Evolutionary conservation across 192 early-diverging fungal genomes (phyloP).

Genomic region (Polychytrium aggregatum): DNA sequence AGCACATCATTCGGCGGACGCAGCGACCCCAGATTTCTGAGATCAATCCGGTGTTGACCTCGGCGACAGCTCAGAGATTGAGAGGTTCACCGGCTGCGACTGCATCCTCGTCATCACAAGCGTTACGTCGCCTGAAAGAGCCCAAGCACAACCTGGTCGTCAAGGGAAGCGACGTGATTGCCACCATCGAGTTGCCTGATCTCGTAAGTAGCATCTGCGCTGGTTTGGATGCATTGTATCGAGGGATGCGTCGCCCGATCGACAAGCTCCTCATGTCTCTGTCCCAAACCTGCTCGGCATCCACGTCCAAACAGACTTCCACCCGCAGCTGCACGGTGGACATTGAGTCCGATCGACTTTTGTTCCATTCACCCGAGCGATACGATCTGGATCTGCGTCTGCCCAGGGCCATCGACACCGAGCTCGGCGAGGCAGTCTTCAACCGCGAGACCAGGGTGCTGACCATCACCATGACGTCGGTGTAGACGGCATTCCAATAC

Average conservation of each 20-base stretch:
- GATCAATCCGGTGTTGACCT: too few species aligned
- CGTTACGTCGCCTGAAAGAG: too few species aligned
- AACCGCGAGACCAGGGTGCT: conserved; percentile 6
- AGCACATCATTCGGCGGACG: conserved; percentile 38
- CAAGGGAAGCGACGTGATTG: too few species aligned
- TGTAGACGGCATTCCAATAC: too few species aligned
- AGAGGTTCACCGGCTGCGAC: too few species aligned
- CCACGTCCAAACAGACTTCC: neutral
- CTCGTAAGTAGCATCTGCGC: conserved; percentile 14
- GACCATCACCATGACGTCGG: conserved; percentile 12
- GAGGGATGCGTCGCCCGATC: too few species aligned
- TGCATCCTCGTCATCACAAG: too few species aligned
- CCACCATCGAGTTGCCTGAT: conserved; percentile 11
- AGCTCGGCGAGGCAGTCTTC: conserved; percentile 14
- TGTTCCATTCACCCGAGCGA: conserved; percentile 5
- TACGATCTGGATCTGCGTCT: conserved; percentile 11
- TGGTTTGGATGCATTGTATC: too few species aligned
- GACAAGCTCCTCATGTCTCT: too few species aligned
- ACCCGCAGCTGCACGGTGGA: conserved; percentile 9
- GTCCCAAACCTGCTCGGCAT: too few species aligned
- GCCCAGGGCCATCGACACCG: conserved; percentile 7
- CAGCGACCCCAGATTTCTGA: conserved; percentile 35
- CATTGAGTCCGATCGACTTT: conserved; percentile 9
- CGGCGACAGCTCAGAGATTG: too few species aligned
- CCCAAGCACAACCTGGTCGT: too few species aligned